Evolutionary conservation across 805 yeast genomes (phyloP).

Genomic region (Hanseniaspora taiwanica): DNA sequence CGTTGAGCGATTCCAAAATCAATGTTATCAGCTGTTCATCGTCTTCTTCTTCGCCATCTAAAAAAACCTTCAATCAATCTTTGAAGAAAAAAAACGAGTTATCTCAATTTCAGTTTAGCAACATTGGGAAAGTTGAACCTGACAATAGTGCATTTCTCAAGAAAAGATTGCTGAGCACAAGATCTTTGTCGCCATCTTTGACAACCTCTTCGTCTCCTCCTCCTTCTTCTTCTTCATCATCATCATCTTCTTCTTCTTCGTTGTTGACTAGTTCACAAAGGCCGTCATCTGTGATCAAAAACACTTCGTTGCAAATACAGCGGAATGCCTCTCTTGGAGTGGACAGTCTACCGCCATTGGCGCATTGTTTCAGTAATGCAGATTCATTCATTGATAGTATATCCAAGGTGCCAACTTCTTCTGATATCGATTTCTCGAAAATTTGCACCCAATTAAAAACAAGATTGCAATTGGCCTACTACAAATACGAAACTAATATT

Average conservation of each 20-base stretch:
- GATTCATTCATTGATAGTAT: background rate
- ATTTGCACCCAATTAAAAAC: conserved; percentile 27
- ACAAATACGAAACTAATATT: conserved; percentile 33
- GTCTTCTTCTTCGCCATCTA: too few species aligned
- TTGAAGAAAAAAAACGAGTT: background rate
- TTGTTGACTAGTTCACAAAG: background rate
- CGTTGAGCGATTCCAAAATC: background rate
- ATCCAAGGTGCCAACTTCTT: background rate
- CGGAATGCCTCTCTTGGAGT: too few species aligned
- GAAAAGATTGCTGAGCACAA: background rate
- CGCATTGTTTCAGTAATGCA: background rate
- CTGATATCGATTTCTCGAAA: background rate
- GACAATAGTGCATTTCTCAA: too few species aligned
- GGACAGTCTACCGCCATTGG: background rate
- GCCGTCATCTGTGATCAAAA: background rate
- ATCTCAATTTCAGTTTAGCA: background rate
- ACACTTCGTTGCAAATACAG: too few species aligned
- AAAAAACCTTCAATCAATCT: too few species aligned
- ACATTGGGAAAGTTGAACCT: too few species aligned
- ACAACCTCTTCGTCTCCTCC: too few species aligned
- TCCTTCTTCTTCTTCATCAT: too few species aligned
- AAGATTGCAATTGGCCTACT: conserved; percentile 39
- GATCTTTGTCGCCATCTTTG: too few species aligned
- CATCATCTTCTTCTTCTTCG: background rate
- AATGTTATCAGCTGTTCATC: background rate